Percentiles rank a stretch among this genome's conserved stretches.
Conservation (phyloP, 306 rosid species). For the Rosa persica region DNA sequence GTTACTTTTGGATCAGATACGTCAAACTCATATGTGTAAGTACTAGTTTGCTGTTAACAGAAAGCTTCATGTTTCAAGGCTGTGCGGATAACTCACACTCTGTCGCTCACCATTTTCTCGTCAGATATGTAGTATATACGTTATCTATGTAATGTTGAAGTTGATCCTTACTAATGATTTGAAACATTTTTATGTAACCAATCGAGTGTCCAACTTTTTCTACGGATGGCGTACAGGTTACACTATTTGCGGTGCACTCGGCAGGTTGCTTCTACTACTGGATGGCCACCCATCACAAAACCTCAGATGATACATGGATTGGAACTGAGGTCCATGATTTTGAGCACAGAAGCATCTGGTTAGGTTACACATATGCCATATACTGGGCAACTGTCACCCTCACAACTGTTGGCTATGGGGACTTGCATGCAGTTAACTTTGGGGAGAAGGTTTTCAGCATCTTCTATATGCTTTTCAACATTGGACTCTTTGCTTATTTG, state of each 20-base stretch:
- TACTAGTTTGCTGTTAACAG: not conserved
- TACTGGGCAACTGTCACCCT: conserved; percentile 86
- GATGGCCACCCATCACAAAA: conserved; percentile 61
- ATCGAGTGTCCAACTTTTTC: not conserved
- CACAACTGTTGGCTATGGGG: conserved; percentile 90
- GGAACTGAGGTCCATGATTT: conserved; percentile 50
- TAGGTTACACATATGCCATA: conserved; percentile 68
- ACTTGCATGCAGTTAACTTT: conserved; percentile 70
- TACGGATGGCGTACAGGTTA: conserved; percentile 45
- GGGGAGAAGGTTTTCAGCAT: conserved; percentile 70
- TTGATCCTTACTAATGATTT: no score
- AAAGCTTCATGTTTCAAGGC: not conserved
- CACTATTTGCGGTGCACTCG: conserved; percentile 74
- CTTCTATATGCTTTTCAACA: conserved; percentile 80
- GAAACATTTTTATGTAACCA: no score
- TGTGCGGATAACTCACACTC: no score
- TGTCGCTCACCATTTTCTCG: no score
- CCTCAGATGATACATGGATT: conserved; percentile 64
- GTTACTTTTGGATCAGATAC: conserved; percentile 64
- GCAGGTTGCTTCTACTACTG: conserved; percentile 86
- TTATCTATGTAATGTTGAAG: no score
- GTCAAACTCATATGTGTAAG: conserved; percentile 75
- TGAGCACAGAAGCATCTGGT: conserved; percentile 45
- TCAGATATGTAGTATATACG: no score
- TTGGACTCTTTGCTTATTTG: conserved; percentile 81